Evolutionary conservation across 2,329 filamentous ascomycete genomes (phyloP).

Genomic region (Epichloe bromicola): DNA sequence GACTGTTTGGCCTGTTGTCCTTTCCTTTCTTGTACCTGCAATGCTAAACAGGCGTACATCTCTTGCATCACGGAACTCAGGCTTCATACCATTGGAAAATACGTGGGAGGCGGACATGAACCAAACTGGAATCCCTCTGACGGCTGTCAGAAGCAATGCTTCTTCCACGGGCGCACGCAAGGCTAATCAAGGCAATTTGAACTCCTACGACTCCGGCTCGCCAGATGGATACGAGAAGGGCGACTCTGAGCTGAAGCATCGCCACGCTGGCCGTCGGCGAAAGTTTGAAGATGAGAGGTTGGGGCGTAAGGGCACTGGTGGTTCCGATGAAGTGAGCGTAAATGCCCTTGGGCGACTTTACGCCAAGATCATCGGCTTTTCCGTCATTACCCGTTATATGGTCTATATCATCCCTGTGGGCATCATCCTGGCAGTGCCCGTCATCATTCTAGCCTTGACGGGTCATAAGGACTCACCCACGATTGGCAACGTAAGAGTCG

Average conservation of each 20-base stretch:
- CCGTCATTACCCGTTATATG: conserved; percentile 51
- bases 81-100: conserved; percentile 32
- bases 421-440: conserved; percentile 46
- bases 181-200: conserved; percentile 22
- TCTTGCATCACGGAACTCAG: conserved; percentile 11
- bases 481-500: conserved; percentile 20
- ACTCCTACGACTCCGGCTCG: conserved; percentile 20
- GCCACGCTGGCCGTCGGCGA: conserved; percentile 33
- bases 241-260: conserved; percentile 20
- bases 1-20: neutral
- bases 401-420: conserved; percentile 55
- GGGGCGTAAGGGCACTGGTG: conserved; percentile 30
- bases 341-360: conserved; percentile 56
- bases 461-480: conserved; percentile 24
- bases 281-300: conserved; percentile 26
- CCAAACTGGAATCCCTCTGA: conserved; percentile 39
- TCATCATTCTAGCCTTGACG: conserved; percentile 40
- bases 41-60: conserved; percentile 11
- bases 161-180: conserved; percentile 42
- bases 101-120: conserved; percentile 20
- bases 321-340: conserved; percentile 39
- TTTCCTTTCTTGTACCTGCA: neutral
- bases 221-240: conserved; percentile 32
- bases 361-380: conserved; percentile 49
- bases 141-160: conserved; percentile 39